Evolutionary conservation across 805 yeast species (phyloP), one percentile per base, ranked within the genome.

Genomic region (Kazachstania africana): DNA sequence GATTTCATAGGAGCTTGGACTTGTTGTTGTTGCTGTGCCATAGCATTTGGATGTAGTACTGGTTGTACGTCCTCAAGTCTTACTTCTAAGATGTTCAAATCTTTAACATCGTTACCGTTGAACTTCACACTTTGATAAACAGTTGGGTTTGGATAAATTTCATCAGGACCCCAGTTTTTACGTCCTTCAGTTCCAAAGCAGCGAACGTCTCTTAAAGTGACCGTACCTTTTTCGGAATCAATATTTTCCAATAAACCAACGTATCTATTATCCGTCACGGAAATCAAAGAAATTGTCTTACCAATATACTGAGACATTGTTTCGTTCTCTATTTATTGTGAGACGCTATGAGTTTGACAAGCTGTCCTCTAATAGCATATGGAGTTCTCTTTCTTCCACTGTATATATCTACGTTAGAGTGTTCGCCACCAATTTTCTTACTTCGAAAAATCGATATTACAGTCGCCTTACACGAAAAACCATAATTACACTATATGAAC

Each of bases 131-230:
- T 71, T 17, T 81, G 87, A 57, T 73, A 82, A 12, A 78, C 67
- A 26, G 65, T 66, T n/a, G 65, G 57, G 13, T 82, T 76, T 5
- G 93, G 78, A 34, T 72, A 68, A 25, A 84, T 75, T 54, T 83
- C 93, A 40, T 70, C 65, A 12, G 67, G 62, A 3, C 81, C 78
- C 53, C 79, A 84, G 10, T 63, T 59, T 43, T 78, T 65, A 47
- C 97, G 72, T 19, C 94, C 95, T 57, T 88, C 97, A 14, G 96
- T 81, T 34, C 97, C 98, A 43, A 77, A 77, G 31, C 84, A 75
- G 38, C 83, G 68, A 29, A 88, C 97, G 33, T 75, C 65, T 29
- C 69, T 68, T 48, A 88, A 67, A 5, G 95, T 77, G 31, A 88
- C 91, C 2, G 95, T 84, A 42, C 95, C 82, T 38, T 79, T 80